These are phyloP conservation scores for Pseudogymnoascus sp. DNA, from an alignment of 2,329 filamentous ascomycete genomes.

Conservation along the genomic window DNA sequence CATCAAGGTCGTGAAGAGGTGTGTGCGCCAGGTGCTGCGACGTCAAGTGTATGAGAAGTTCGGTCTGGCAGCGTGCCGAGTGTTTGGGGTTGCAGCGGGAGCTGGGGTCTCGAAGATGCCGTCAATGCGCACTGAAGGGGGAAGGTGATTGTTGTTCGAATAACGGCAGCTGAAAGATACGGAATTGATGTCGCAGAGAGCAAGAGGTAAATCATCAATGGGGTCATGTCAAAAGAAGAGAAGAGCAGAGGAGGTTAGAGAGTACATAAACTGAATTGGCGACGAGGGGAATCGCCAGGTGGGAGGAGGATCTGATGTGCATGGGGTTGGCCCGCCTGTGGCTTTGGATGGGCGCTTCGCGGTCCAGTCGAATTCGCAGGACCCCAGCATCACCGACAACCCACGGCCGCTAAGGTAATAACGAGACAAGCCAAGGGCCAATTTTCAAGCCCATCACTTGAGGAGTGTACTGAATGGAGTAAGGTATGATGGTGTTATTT, in stretches of 20 bases:
- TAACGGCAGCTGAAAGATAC: not conserved
- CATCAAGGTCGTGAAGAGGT: slow-evolving; percentile 2
- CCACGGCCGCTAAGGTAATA: not conserved
- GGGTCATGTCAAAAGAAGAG: not conserved
- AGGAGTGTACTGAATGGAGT: not conserved
- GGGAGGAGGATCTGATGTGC: not conserved
- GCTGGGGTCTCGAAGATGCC: not conserved
- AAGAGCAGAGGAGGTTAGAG: not conserved
- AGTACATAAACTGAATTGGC: not conserved
- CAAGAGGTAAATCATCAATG: not conserved
- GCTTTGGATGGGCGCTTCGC: not conserved
- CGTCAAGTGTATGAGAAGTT: slow-evolving; percentile 11
- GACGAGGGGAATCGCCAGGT: not conserved
- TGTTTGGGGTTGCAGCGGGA: slow-evolving; percentile 2
- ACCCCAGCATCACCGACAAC: not conserved
- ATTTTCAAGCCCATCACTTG: not conserved
- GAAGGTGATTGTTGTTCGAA: not conserved
- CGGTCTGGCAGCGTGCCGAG: slow-evolving; percentile 7
- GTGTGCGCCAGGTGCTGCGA: slow-evolving; percentile 3
- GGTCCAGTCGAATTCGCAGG: not conserved
- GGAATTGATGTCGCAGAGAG: not conserved
- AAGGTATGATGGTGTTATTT: not conserved
- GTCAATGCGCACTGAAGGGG: not conserved
- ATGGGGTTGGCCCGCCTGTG: not conserved
- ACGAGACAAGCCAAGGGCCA: slow-evolving; percentile 1